Percentiles rank a stretch among this genome's conserved stretches.
phyloP scores from a whole-genome alignment of 108 stramenopile genomes.

The Nitzschia putrida region DNA sequence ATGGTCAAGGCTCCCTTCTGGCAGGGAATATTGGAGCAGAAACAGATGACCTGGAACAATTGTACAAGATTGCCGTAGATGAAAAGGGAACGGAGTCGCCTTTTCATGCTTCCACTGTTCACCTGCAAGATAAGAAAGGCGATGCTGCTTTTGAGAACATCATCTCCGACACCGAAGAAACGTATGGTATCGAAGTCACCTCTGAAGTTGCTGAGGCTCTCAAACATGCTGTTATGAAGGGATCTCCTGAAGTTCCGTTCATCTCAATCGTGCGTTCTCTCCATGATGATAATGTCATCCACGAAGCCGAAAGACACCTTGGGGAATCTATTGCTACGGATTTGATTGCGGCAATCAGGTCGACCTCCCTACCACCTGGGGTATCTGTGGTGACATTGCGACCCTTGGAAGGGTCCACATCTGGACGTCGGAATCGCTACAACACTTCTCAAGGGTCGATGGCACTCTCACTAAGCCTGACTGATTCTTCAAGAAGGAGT shows the following conservation, averaged over 20 bases:
- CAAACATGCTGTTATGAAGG: not conserved
- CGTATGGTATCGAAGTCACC: slow-evolving; percentile 26
- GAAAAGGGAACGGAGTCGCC: not conserved
- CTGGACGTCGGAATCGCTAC: not conserved
- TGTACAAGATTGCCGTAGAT: slow-evolving; percentile 10
- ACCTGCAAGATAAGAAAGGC: slow-evolving; percentile 10
- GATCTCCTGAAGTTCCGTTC: not conserved
- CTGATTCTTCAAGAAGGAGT: slow-evolving; percentile 12
- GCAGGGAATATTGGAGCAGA: not conserved
- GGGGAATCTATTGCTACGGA: slow-evolving; percentile 11
- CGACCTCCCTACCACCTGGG: slow-evolving; percentile 18
- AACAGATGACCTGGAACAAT: slow-evolving; percentile 19
- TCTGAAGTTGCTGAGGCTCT: slow-evolving; percentile 11
- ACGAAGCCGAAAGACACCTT: slow-evolving; percentile 1
- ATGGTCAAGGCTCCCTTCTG: not conserved
- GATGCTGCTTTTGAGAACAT: slow-evolving; percentile 16
- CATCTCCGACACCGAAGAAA: slow-evolving; percentile 24
- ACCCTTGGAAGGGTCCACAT: slow-evolving; percentile 6
- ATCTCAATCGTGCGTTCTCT: slow-evolving; percentile 8
- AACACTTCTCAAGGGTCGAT: slow-evolving; percentile 9
- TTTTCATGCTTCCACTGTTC: slow-evolving; percentile 1
- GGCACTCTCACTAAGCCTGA: slow-evolving; percentile 6
- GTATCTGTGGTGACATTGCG: slow-evolving; percentile 15
- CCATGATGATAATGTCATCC: slow-evolving; percentile 14
- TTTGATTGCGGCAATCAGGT: slow-evolving; percentile 18